phyloP scores from a whole-genome alignment of 1,139 yeast genomes.

The Candida gigantensis region DNA sequence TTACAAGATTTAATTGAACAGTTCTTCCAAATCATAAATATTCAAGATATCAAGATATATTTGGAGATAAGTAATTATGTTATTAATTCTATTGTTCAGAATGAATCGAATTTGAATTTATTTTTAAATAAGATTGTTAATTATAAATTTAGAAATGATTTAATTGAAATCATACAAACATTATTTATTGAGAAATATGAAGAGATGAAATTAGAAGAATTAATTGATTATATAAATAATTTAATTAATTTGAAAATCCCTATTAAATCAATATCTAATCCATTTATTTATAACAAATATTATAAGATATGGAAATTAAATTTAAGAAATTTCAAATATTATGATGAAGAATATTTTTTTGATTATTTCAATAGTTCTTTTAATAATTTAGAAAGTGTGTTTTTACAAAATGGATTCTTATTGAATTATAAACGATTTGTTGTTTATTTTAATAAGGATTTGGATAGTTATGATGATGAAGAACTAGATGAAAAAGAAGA shows the following conservation, averaged over 20 bases:
- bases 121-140: constrained; percentile 15
- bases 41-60: constrained; percentile 11
- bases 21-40: constrained; percentile 11
- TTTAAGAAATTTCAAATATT: constrained; percentile 13
- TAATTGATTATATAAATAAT: constrained; percentile 15
- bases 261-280: constrained; percentile 8
- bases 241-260: constrained; percentile 6
- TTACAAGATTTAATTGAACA: constrained; percentile 14
- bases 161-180: constrained; percentile 18
- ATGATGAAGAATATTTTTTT: constrained; percentile 18
- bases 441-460: constrained; percentile 13
- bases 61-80: constrained; percentile 14
- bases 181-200: constrained; percentile 22
- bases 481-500: not conserved
- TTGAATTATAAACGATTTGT: constrained; percentile 14
- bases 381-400: constrained; percentile 5
- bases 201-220: constrained; percentile 19
- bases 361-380: constrained; percentile 14
- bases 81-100: constrained; percentile 18
- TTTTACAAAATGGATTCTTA: constrained; percentile 14
- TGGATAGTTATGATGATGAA: constrained; percentile 9
- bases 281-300: constrained; percentile 14
- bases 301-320: constrained; percentile 17
- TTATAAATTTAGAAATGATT: constrained; percentile 11
- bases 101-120: constrained; percentile 12